phyloP scores from a whole-genome alignment of 1,284 basidiomycete genomes.

The Tausonia pullulans region DNA sequence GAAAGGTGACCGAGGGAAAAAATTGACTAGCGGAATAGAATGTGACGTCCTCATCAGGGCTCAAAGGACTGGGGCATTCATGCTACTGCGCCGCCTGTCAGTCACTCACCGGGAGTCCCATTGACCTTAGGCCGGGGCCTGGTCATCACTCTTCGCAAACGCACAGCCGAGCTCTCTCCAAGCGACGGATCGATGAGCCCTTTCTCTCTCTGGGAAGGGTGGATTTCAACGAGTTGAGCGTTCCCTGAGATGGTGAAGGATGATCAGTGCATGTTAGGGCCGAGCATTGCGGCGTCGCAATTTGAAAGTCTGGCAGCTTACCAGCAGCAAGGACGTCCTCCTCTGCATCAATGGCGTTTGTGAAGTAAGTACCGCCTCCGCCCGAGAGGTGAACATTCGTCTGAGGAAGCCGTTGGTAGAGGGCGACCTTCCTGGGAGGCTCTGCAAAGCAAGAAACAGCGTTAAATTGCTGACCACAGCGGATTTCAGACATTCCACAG shows the following conservation, averaged over 20 bases:
- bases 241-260: not conserved
- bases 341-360: not conserved
- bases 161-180: no score
- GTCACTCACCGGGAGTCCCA: no score
- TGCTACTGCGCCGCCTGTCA: not conserved
- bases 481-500: not conserved
- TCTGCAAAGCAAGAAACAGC: not conserved
- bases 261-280: no score
- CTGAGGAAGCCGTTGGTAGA: constrained; percentile 5
- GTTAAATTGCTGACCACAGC: not conserved
- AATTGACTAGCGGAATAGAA: not conserved
- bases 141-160: no score
- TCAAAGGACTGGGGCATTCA: not conserved
- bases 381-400: not conserved
- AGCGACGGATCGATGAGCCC: not conserved
- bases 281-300: not conserved
- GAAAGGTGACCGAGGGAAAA: not conserved
- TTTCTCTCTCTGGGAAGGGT: not conserved
- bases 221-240: constrained; percentile 7
- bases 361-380: constrained; percentile 5
- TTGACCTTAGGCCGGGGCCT: no score
- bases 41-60: not conserved
- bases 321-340: not conserved
- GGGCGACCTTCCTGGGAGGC: constrained; percentile 1
- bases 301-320: not conserved